phyloP scores from a whole-genome alignment of 306 rosid species.

The Medicago truncatula region DNA sequence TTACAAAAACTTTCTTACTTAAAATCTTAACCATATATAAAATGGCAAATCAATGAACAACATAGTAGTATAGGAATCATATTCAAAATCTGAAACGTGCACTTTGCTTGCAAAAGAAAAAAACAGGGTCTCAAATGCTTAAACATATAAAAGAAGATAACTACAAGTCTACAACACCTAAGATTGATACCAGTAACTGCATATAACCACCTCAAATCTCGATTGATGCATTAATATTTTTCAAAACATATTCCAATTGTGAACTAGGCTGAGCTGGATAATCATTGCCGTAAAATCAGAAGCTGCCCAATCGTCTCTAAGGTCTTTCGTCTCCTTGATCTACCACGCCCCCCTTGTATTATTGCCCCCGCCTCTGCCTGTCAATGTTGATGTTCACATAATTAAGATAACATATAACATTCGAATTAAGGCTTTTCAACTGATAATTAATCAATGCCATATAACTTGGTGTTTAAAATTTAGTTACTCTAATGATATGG shows the following conservation, averaged over 20 bases:
- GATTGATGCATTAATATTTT: too few species aligned
- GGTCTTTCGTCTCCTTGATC: not conserved
- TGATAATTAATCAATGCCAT: not conserved
- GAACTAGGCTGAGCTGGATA: not conserved
- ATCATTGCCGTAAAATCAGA: not conserved
- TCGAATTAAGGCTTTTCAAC: too few species aligned
- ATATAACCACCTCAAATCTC: too few species aligned
- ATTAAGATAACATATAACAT: not conserved
- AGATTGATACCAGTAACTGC: too few species aligned
- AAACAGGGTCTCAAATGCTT: not conserved
- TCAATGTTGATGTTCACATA: too few species aligned
- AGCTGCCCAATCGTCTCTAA: not conserved
- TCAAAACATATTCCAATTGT: not conserved
- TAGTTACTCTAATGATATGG: too few species aligned
- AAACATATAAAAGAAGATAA: not conserved
- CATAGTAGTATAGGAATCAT: conserved; percentile 6
- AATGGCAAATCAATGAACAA: conserved; percentile 8
- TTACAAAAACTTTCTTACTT: not conserved
- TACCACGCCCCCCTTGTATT: not conserved
- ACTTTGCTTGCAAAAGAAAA: not conserved
- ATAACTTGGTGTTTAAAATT: too few species aligned
- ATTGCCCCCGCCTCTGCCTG: too few species aligned
- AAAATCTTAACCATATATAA: not conserved
- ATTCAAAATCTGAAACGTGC: too few species aligned
- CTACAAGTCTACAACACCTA: not conserved